A percentile compares a stretch with the other conserved stretches of the same genome.
Evolutionary conservation across 768 basidiomycete genomes (phyloP).

Genomic region (Termitomyces bulborhizus): DNA sequence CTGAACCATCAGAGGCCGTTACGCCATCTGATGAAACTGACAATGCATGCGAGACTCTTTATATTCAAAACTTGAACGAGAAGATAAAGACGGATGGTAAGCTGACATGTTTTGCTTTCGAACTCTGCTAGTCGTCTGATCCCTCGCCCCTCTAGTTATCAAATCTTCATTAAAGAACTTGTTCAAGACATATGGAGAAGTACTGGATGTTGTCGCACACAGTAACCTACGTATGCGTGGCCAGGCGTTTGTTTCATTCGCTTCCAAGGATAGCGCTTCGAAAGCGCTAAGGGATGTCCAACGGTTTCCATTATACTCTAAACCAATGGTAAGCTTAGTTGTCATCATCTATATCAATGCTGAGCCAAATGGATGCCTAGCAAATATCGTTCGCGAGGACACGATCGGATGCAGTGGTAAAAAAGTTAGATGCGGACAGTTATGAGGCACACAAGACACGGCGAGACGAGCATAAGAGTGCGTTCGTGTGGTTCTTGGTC

Average conservation of each 20-base stretch:
- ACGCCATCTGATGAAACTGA: slow-evolving; percentile 32
- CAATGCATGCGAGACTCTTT: slow-evolving; percentile 75
- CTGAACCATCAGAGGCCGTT: slow-evolving; percentile 6
- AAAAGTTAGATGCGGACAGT: slow-evolving; percentile 56
- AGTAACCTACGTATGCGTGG: slow-evolving; percentile 95
- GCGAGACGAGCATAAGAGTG: slow-evolving; percentile 84
- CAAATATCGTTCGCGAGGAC: slow-evolving; percentile 93
- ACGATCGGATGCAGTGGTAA: slow-evolving; percentile 86
- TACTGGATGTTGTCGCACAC: slow-evolving; percentile 95
- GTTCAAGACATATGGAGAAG: slow-evolving; percentile 91
- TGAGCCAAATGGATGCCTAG: slow-evolving; percentile 31
- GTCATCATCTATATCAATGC: background rate
- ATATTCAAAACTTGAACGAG: slow-evolving; percentile 96
- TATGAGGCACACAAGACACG: slow-evolving; percentile 71
- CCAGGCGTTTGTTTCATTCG: slow-evolving; percentile 96
- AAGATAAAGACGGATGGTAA: slow-evolving; percentile 78
- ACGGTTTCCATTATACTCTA: slow-evolving; percentile 92
- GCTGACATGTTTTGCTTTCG: slow-evolving; percentile 5
- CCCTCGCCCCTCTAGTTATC: slow-evolving; percentile 48
- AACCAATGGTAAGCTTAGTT: slow-evolving; percentile 76
- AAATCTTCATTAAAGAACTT: slow-evolving; percentile 83
- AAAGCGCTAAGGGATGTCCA: slow-evolving; percentile 91
- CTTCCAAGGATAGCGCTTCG: slow-evolving; percentile 71
- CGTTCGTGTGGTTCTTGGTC: slow-evolving; percentile 17
- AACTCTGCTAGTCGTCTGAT: background rate